These are phyloP conservation scores for Dalbergia cultrata DNA, from an alignment of 306 rosid genomes.

Conservation along the genomic window DNA sequence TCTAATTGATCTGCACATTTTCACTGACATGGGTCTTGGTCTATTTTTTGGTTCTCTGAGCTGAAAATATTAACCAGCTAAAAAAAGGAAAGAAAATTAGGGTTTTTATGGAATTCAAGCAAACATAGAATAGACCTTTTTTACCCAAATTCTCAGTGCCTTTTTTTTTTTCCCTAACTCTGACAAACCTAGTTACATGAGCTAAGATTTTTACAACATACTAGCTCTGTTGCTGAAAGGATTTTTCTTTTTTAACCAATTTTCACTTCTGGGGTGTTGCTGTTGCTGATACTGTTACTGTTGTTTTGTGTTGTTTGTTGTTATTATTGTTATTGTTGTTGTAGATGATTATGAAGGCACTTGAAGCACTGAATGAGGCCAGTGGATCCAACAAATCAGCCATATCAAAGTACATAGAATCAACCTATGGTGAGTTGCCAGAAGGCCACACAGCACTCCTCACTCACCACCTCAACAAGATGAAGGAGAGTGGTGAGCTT, in stretches of 20 bases:
- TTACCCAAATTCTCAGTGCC: background rate
- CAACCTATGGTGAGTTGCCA: slow-evolving; percentile 73
- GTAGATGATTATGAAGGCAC: slow-evolving; percentile 78
- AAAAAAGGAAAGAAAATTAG: background rate
- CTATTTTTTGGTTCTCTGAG: background rate
- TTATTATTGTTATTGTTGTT: background rate
- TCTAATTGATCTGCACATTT: slow-evolving; percentile 10
- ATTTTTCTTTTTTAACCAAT: background rate
- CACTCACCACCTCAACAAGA: slow-evolving; percentile 63
- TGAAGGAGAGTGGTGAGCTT: slow-evolving; percentile 80
- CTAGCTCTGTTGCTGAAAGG: background rate
- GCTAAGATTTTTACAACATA: background rate
- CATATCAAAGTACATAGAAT: slow-evolving; percentile 73
- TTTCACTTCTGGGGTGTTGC: background rate
- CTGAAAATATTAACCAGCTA: background rate
- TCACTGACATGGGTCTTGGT: background rate
- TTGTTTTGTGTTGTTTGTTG: background rate
- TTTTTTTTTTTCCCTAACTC: background rate
- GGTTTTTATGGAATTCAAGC: background rate
- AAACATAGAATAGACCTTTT: background rate
- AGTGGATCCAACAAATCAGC: slow-evolving; percentile 78
- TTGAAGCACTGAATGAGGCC: slow-evolving; percentile 62
- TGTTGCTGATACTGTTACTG: background rate
- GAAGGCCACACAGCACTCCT: slow-evolving; percentile 65
- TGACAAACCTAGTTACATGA: background rate